These are phyloP conservation scores for Pinus tabuliformis DNA, from an alignment of 75 land plant species.

Conservation along the genomic window DNA sequence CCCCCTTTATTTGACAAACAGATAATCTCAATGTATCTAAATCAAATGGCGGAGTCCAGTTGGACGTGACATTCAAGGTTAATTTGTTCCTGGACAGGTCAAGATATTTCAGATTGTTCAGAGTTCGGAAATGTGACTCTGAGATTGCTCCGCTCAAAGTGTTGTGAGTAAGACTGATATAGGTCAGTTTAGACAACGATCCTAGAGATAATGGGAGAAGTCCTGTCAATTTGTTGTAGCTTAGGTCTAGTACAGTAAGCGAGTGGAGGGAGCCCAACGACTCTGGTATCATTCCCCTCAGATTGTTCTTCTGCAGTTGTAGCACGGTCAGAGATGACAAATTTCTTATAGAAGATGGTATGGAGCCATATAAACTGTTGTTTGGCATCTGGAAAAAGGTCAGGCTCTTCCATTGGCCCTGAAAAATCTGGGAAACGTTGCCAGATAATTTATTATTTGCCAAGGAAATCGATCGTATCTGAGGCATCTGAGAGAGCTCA, in stretches of 20 bases:
- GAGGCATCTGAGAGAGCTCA: background rate
- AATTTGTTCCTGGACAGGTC: background rate
- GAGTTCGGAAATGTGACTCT: background rate
- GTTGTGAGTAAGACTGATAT: background rate
- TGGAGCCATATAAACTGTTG: background rate
- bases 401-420: background rate
- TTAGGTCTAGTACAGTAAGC: background rate
- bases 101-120: background rate
- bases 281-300: conserved; percentile 45
- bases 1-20: background rate
- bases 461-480: background rate
- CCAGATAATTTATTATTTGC: background rate
- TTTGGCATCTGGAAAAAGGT: background rate
- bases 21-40: background rate
- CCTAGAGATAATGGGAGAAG: conserved; percentile 44
- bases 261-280: conserved; percentile 40
- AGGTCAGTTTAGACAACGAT: conserved; percentile 15
- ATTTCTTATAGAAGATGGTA: background rate
- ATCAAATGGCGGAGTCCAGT: conserved; percentile 1
- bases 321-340: conserved; percentile 4
- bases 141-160: background rate
- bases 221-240: conserved; percentile 11
- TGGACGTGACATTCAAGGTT: background rate
- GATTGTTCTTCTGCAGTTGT: conserved; percentile 43
- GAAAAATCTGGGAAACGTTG: background rate